phyloP scores from a whole-genome alignment of 1,284 basidiomycete species.

The Calocybe gambosa region DNA sequence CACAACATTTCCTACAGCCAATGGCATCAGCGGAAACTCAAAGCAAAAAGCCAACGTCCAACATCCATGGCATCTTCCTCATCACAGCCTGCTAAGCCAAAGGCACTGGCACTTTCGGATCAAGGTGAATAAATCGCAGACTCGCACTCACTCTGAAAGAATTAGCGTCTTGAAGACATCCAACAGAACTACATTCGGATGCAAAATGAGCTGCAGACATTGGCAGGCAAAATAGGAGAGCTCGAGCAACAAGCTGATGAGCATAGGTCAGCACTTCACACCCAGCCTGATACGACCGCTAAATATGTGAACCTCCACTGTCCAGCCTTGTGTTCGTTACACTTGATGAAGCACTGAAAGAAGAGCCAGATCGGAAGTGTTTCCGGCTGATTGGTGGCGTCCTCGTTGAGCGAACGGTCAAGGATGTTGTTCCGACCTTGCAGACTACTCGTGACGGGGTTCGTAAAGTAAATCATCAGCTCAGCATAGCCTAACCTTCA shows the following conservation, averaged over 20 bases:
- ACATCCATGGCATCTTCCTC: slow-evolving; percentile 35
- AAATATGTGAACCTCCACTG: slow-evolving; percentile 11
- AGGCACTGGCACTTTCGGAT: slow-evolving; percentile 48
- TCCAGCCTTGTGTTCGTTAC: slow-evolving; percentile 85
- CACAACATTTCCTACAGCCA: slow-evolving; percentile 31
- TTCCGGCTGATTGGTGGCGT: slow-evolving; percentile 96
- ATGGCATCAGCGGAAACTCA: slow-evolving; percentile 42
- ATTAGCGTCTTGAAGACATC: slow-evolving; percentile 70
- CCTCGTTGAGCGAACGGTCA: slow-evolving; percentile 92
- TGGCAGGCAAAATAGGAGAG: slow-evolving; percentile 90
- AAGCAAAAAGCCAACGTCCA: slow-evolving; percentile 15
- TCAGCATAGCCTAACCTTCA: slow-evolving; percentile 14
- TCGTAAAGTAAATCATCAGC: slow-evolving; percentile 22
- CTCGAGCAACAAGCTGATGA: slow-evolving; percentile 92
- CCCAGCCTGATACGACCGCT: slow-evolving; percentile 1
- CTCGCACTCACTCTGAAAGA: slow-evolving; percentile 24
- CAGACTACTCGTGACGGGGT: slow-evolving; percentile 84
- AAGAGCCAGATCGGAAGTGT: slow-evolving; percentile 88
- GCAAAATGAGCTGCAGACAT: slow-evolving; percentile 78
- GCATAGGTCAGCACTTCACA: slow-evolving; percentile 52
- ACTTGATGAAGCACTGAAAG: slow-evolving; percentile 68
- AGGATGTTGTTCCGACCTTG: slow-evolving; percentile 89
- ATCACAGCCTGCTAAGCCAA: slow-evolving; percentile 37
- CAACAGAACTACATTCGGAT: slow-evolving; percentile 71
- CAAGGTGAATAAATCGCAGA: slow-evolving; percentile 52